Base-by-base conservation (phyloP, 495 filamentous ascomycete species). In the Penicillium paradoxum region DNA sequence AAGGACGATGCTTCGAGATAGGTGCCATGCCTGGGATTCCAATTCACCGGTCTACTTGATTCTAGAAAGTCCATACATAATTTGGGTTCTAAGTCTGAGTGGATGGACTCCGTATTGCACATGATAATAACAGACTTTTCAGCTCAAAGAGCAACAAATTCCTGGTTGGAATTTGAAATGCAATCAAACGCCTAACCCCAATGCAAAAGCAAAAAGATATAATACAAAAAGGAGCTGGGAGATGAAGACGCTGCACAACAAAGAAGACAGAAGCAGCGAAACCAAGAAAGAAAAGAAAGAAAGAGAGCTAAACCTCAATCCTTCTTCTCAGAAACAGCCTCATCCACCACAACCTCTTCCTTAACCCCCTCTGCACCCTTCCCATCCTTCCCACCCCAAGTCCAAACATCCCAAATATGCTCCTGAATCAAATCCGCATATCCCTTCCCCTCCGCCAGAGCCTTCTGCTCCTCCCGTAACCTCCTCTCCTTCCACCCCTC, bases 361-460 rank as follows among this genome's bases (percentile, higher is more conserved):
- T 59, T 57, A 25, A 30, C 54, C 41, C 51, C 49, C 29, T 58
- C 53, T 24, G 42, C 43, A 42, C 45, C 61, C 19, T 61, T 60
- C 56, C 58, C 61, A 45, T 65, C 55, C 59, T 65, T 66, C 49
- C 66, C 61, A 49, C 73, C 76, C 77, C 77, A 79, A 65, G 77
- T 83, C 82, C 80, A 89, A 37, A 91, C 91, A 69, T 96, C 89
- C 77, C 79, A 83, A 37, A 95, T 80, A 79, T 92, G 86, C 58
- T 91, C 87, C 69, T 80, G 77, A 56, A 96, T 96, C 70, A 96
- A 71, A 60, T 82, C 84, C 14, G 81, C 82, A 77, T 92, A 91
- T 22, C 89, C 87, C 68, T 83, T 87, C 17, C 91, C 91, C 51
- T 86, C 81, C 59, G 85, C 83, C 62, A 91, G 57, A 49, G 83